Base-by-base conservation (phyloP, 768 basidiomycete species). In the Hysterangium stoloniferum region DNA sequence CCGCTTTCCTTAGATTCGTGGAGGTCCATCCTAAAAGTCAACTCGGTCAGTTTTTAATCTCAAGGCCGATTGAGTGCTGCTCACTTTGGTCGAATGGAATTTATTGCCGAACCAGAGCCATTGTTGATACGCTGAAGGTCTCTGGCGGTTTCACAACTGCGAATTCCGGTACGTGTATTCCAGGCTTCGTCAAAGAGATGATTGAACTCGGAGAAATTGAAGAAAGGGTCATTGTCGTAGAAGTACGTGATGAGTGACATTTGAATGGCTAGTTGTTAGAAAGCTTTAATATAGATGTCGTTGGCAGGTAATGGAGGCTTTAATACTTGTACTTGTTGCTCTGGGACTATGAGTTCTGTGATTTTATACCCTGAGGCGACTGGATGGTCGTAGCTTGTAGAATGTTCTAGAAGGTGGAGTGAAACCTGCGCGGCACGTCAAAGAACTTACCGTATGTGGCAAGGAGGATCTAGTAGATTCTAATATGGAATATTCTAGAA, bases 1-100 rank as follows among this genome's bases (percentile, higher is more conserved):
- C 72, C 71, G n/a, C 59, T 57, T 1, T 69, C 66, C 13, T 65
- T 54, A 45, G 71, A 66, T 57, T 77, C 75, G 45, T 72, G 65
- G 2, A 80, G 48, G 54, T 80, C 71, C 66, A 79, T 57, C 19
- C 50, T 52, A 36, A 8, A 17, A 4, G 32, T 28, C 6, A 47
- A 22, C 28, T 29, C 28, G 27, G 8, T 20, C 6, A 17, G 7
- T 5, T 17, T 15, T 22, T 4, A 25, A 12, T 27, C 5, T 24
- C 25, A 6, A 40, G 48, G 2, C 15, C 6, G 7, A 40, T 24
- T 24, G 2, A 20, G 31, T 9, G 31, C 3, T 9, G n/a, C 17
- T 33, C 11, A 20, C 20, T 33, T 11, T 28, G 33, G 17, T 6
- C 2, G 7, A 45, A 9, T 9, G 9, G 33, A 9, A 34, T 34